These are phyloP conservation scores for Jatropha curcas DNA, from an alignment of 345 rosid genomes.

Conservation along the genomic window DNA sequence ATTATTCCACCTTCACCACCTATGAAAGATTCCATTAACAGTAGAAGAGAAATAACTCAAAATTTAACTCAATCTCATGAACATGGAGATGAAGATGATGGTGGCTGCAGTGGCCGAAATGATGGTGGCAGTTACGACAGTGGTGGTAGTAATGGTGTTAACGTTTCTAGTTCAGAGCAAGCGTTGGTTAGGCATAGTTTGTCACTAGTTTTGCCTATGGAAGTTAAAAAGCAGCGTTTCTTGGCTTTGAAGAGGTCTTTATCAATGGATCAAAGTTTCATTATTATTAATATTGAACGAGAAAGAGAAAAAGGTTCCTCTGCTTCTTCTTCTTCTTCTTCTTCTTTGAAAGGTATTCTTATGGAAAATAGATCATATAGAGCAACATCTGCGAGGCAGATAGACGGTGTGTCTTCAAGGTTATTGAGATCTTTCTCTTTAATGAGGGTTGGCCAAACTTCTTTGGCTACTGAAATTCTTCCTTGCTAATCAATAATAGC, in stretches of 20 bases:
- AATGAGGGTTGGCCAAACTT: constrained; percentile 16
- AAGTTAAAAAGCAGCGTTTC: constrained; percentile 5
- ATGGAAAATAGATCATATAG: constrained; percentile 18
- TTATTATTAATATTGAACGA: constrained; percentile 18
- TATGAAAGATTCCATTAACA: background rate
- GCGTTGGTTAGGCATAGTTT: constrained; percentile 23
- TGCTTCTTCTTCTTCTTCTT: background rate
- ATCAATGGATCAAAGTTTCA: constrained; percentile 39
- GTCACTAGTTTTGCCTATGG: constrained; percentile 21
- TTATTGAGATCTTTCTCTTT: constrained; percentile 39
- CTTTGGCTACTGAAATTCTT: constrained; percentile 14
- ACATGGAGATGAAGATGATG: background rate
- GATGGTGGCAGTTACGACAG: background rate
- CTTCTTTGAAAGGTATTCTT: background rate
- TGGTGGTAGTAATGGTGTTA: background rate
- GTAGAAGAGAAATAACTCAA: background rate
- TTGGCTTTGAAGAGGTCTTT: constrained; percentile 33
- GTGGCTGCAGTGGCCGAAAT: background rate
- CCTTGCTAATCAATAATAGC: constrained; percentile 10
- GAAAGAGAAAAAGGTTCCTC: constrained; percentile 9
- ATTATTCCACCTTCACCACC: background rate
- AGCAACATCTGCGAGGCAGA: constrained; percentile 29
- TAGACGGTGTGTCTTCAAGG: constrained; percentile 36
- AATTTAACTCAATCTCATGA: background rate
- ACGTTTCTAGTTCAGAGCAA: constrained; percentile 1